Percentiles rank a stretch among this genome's conserved stretches.
Evolutionary conservation across 2,329 filamentous ascomycete genomes (phyloP).

Genomic region (Sclerotinia minor): DNA sequence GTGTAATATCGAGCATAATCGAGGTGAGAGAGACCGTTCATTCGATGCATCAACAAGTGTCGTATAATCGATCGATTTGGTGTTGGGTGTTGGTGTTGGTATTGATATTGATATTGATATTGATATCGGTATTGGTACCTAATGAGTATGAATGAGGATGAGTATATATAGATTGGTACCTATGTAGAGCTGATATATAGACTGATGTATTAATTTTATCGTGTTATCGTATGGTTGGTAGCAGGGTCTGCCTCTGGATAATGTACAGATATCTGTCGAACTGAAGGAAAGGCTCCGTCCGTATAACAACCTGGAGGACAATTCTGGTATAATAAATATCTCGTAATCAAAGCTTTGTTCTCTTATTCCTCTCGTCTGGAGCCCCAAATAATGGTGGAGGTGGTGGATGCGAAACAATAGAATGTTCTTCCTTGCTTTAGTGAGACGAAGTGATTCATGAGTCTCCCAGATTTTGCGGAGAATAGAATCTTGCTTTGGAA

Average conservation of each 20-base stretch:
- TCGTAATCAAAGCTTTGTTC: slow-evolving; percentile 6
- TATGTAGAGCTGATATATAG: too few relatives aligned
- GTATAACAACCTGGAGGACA: neutral
- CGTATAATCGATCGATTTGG: neutral
- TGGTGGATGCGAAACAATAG: neutral
- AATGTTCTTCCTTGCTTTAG: slow-evolving; percentile 8
- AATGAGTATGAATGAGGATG: neutral
- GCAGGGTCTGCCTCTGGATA: neutral
- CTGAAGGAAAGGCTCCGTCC: neutral
- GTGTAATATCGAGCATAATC: slow-evolving; percentile 8
- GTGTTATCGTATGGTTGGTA: neutral
- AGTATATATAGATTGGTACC: neutral
- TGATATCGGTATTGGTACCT: neutral
- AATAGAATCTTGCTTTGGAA: neutral
- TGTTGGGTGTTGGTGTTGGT: neutral
- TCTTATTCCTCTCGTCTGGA: neutral
- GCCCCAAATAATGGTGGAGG: slow-evolving; percentile 10
- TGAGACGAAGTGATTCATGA: slow-evolving; percentile 6
- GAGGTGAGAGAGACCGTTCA: neutral
- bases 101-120: neutral
- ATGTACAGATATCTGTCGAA: neutral
- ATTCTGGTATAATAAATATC: neutral
- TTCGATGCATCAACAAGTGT: slow-evolving; percentile 1
- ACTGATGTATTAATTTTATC: slow-evolving; percentile 3
- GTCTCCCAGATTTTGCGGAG: slow-evolving; percentile 6